Percentiles rank a stretch among this genome's conserved stretches.
phyloP scores from a whole-genome alignment of 768 basidiomycete species.

The Coprinopsis sp. region DNA sequence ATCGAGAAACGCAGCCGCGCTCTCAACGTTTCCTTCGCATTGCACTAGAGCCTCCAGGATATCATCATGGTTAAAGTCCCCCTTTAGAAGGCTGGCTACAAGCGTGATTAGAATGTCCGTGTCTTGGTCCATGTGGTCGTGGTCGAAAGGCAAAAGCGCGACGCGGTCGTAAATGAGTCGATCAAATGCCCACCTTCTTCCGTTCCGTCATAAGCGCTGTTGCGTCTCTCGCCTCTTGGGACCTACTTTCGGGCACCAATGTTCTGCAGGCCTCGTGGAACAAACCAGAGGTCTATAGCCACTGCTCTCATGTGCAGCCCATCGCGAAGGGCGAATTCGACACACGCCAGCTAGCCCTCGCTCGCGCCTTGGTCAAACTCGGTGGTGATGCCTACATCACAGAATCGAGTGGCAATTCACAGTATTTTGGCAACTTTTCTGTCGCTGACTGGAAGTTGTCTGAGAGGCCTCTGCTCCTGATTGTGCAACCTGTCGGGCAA shows the following conservation, averaged over 20 bases:
- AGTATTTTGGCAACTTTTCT: slow-evolving; percentile 73
- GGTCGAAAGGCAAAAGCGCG: background rate
- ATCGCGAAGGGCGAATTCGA: slow-evolving; percentile 44
- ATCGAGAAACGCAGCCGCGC: slow-evolving; percentile 34
- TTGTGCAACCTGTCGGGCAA: slow-evolving; percentile 46
- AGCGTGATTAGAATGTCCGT: slow-evolving; percentile 68
- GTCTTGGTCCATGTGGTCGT: slow-evolving; percentile 58
- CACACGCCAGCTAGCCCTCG: slow-evolving; percentile 51
- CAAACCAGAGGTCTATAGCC: slow-evolving; percentile 18
- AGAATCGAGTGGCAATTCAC: slow-evolving; percentile 70
- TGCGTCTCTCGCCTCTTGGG: slow-evolving; percentile 1
- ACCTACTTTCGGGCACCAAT: background rate
- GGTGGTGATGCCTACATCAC: slow-evolving; percentile 69
- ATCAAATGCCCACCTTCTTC: slow-evolving; percentile 3
- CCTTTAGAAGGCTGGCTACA: slow-evolving; percentile 55
- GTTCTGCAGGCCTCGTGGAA: background rate
- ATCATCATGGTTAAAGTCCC: slow-evolving; percentile 24
- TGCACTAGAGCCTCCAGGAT: slow-evolving; percentile 58
- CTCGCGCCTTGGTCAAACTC: slow-evolving; percentile 40
- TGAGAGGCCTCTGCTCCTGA: slow-evolving; percentile 73
- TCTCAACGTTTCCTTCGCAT: slow-evolving; percentile 51
- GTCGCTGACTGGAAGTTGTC: slow-evolving; percentile 60
- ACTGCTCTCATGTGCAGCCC: slow-evolving; percentile 47
- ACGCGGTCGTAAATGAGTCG: background rate
- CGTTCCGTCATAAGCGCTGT: slow-evolving; percentile 1